phyloP scores from a whole-genome alignment of 805 yeast genomes.

The Spathaspora boniae region DNA sequence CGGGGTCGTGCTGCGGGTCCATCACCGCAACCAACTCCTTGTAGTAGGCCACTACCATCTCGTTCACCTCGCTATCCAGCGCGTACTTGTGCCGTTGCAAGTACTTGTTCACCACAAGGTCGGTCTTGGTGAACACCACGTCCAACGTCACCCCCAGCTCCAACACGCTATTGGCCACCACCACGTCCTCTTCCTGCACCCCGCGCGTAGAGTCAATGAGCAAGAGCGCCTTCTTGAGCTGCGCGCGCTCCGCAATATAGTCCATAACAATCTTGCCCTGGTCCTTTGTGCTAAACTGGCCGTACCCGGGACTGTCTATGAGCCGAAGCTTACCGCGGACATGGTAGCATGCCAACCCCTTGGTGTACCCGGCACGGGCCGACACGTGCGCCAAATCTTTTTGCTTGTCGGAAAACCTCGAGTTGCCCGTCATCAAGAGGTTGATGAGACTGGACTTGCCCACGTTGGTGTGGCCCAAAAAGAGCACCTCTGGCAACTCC shows the following conservation, averaged over 20 bases:
- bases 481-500: conserved; percentile 63
- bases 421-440: conserved; percentile 45
- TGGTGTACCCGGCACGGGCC: conserved; percentile 53
- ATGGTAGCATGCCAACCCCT: conserved; percentile 68
- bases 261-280: conserved; percentile 72
- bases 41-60: conserved; percentile 23
- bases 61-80: conserved; percentile 17
- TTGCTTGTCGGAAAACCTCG: conserved; percentile 21
- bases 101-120: conserved; percentile 38
- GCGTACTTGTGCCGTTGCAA: conserved; percentile 12
- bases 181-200: conserved; percentile 51
- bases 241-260: conserved; percentile 54
- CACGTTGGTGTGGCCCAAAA: conserved; percentile 80
- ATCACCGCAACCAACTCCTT: not conserved
- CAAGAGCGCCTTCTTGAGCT: conserved; percentile 56
- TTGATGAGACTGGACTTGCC: conserved; percentile 82
- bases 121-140: conserved; percentile 74
- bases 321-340: conserved; percentile 60
- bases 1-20: not conserved
- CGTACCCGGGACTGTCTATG: conserved; percentile 91
- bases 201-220: conserved; percentile 62
- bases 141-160: conserved; percentile 66
- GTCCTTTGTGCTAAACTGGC: conserved; percentile 55
- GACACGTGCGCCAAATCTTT: conserved; percentile 49
- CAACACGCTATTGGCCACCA: conserved; percentile 48